Evolutionary conservation across 2,329 filamentous ascomycete species (phyloP), one percentile per base, ranked within the genome.

Genomic region (Hortaea sp.): DNA sequence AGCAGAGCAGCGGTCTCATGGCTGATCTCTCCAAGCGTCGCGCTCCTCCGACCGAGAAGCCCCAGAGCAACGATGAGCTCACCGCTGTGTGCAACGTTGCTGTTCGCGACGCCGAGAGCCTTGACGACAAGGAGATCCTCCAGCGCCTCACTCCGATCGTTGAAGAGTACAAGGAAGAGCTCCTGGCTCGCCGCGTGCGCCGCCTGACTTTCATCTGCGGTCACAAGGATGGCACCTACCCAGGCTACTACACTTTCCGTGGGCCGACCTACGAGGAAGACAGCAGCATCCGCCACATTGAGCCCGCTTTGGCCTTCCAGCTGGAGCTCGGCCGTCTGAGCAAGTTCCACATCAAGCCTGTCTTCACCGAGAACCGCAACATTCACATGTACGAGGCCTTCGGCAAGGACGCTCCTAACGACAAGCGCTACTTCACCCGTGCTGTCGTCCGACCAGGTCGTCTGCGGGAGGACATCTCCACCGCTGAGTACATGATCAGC

Each of bases 301-400:
- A 98, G 71, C 92, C 92, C 43, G 90, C 92, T 46, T 77, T 95
- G 67, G 89, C 92, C 63, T 98, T 97, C 86, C 92, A 98, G 75
- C 85, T 97, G 66, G 92, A 98, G 70, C 82, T 98, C 53, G 84
- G 82, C 49, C 85, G 92, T 66, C 79, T 98, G 29, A 85, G 85
- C 62, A 97, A 95, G 73, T 98, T 98, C 79, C 83, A 88, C 72
- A 94, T 97, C 71, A 94, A 89, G 73, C 90, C 92, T 2, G 88
- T 98, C 43, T 98, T 98, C 72, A 97, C 92, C 0, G 89, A 97
- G 70, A 98, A 98, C 76, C 85, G 94, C 64, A 97, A 94, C 70
- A 95, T 98, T 55, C 92, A 98, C 74, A 89, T 98, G 49, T 98
- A 97, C 70, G 89, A 97, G 75, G 92, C 87, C 56, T 74, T 94